Evolutionary conservation across 2,329 filamentous ascomycete genomes (phyloP).

Genomic region (Aspergillus luchuensis): DNA sequence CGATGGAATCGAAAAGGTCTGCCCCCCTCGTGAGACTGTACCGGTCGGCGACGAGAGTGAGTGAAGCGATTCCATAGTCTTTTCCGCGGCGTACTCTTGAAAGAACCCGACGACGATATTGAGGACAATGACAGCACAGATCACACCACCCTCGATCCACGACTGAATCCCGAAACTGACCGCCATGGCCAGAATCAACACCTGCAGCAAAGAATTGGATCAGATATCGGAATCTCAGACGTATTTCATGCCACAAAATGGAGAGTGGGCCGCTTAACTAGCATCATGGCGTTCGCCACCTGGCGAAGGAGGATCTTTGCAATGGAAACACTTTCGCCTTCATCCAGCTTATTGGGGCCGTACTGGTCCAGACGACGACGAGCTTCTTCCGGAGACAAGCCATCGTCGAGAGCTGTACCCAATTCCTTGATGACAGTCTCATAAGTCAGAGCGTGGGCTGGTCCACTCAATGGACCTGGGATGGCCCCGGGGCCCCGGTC

Average conservation of each 20-base stretch:
- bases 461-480: no score
- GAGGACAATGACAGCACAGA: conserved; percentile 59
- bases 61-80: conserved; percentile 62
- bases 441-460: no score
- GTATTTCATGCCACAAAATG: not conserved
- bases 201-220: conserved; percentile 47
- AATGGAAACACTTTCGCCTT: conserved; percentile 65
- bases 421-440: no score
- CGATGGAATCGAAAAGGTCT: conserved; percentile 56
- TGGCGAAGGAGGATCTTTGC: conserved; percentile 69
- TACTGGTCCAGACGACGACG: no score
- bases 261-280: conserved; percentile 49
- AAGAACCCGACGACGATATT: conserved; percentile 63
- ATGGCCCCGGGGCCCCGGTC: no score
- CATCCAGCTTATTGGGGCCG: conserved; percentile 66
- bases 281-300: conserved; percentile 69
- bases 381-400: no score
- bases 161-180: conserved; percentile 59
- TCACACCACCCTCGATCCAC: conserved; percentile 62
- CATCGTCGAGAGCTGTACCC: no score
- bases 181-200: conserved; percentile 75
- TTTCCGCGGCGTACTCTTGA: conserved; percentile 63
- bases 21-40: conserved; percentile 60
- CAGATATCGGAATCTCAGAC: no score
- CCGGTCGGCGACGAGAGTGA: conserved; percentile 61